These are phyloP conservation scores for Orbilia ellipsospora DNA, from an alignment of 2,329 filamentous ascomycete species.

Conservation along the genomic window DNA sequence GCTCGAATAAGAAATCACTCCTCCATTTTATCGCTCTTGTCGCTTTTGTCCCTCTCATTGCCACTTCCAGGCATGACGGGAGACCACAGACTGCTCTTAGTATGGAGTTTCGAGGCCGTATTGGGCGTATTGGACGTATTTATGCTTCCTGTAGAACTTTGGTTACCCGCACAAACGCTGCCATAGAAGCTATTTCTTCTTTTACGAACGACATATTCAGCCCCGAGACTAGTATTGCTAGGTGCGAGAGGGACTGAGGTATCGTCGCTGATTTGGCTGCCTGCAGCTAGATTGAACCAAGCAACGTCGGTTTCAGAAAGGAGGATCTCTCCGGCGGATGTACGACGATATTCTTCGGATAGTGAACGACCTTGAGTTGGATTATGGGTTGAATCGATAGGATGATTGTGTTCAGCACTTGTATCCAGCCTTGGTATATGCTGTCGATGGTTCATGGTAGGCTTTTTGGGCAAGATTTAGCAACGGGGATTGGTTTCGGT, in stretches of 20 bases:
- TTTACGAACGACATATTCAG: neutral
- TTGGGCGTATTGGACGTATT: too few species aligned
- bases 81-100: too few species aligned
- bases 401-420: constrained; percentile 18
- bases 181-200: neutral
- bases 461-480: constrained; percentile 1
- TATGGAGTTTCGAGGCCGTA: too few species aligned
- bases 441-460: constrained; percentile 5
- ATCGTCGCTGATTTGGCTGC: neutral
- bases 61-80: too few species aligned
- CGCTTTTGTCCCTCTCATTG: too few species aligned
- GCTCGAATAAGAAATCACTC: too few species aligned
- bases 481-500: too few species aligned
- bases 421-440: constrained; percentile 14
- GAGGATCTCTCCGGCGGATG: constrained; percentile 16
- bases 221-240: neutral
- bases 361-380: constrained; percentile 22
- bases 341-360: constrained; percentile 19
- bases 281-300: constrained; percentile 9
- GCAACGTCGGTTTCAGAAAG: constrained; percentile 20
- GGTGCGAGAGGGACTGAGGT: neutral
- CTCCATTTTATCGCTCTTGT: too few species aligned
- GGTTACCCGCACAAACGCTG: too few species aligned
- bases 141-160: too few species aligned
- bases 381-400: constrained; percentile 26